These are phyloP conservation scores for Catenaria anguillulae DNA, from an alignment of 371 early-diverging fungal species.

Conservation along the genomic window DNA sequence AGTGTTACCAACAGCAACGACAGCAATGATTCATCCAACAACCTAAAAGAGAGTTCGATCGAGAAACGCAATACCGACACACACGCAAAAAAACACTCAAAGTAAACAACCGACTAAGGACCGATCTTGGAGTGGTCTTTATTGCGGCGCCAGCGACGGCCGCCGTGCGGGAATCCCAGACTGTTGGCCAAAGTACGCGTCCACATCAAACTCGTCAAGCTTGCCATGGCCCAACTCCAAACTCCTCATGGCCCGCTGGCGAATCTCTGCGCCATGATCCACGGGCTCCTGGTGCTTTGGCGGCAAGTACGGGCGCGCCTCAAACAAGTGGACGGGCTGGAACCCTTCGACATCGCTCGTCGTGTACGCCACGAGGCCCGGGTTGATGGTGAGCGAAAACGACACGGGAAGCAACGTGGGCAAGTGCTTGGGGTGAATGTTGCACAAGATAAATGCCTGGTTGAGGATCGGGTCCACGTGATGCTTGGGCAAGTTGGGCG, in stretches of 20 bases:
- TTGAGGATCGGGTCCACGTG: constrained; percentile 2
- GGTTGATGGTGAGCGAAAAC: constrained; percentile 2
- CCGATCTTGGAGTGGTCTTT: no score
- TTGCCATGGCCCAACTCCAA: neutral
- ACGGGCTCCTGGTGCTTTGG: constrained; percentile 3
- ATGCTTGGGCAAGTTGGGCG: neutral
- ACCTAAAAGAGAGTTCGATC: no score
- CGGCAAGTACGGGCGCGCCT: constrained; percentile 6
- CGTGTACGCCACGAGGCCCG: constrained; percentile 5
- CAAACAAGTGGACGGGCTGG: constrained; percentile 6
- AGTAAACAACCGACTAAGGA: no score
- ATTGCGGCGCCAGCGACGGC: neutral
- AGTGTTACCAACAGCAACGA: no score
- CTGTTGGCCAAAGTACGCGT: neutral
- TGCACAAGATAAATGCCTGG: neutral
- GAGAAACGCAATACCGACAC: no score
- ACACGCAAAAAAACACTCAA: no score
- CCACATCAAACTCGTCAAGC: neutral
- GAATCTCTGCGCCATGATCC: constrained; percentile 3
- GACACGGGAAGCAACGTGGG: constrained; percentile 3
- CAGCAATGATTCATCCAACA: no score
- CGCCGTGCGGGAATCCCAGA: neutral
- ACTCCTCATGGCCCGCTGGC: neutral
- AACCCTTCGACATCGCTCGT: neutral
- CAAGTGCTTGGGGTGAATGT: neutral